Base-by-base conservation (phyloP, 129 eudicot species). In the Flaveria brownii region DNA sequence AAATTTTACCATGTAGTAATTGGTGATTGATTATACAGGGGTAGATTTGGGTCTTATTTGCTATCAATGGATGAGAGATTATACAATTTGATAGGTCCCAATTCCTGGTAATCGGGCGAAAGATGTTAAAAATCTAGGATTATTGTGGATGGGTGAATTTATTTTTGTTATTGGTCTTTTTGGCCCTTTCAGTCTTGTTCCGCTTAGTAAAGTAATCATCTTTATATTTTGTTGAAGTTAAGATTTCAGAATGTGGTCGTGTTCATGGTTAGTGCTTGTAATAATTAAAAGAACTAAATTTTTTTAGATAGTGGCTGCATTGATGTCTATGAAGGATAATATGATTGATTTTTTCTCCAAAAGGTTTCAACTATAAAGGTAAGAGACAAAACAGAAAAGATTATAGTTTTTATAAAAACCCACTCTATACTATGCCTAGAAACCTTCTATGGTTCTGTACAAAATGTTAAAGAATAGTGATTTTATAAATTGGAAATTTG, bases 91-190 rank as follows among this genome's bases (percentile, higher is more conserved):
- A 90, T 90, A 71, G 98, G 98, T 70, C 78, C 75, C 10, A 91
- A 88, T 79, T 90, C 98, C 98, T 65, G 98, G 98, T 72, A 93
- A 88, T 77, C 89, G 96, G 6, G 90, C 92, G 36, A 95, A 93
- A 81, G 98, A 93, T 85, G 92, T 90, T 70, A 93, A 84, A 83
- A 88, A 93, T 85, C 98, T 96, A 10, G 98, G 95, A 33, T 71
- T 88, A 79, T 81, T 88, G 87, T 93, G 98, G 98, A 93, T 93
- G 98, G 88, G 72, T 67, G 96, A 97, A 5, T 93, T 93, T 74
- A 61, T 88, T 16, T 86, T 86, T 76, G 82, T 90, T 26, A 96
- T 93, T 77, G 90, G 98, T 80, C 90, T 93, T 82, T 88, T 93
- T 57, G 98, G 98, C 51, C 87, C 90, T 50, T 93, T 93, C 71